Conservation (phyloP, 1,284 basidiomycete species). For the Kwoniella shivajii region DNA sequence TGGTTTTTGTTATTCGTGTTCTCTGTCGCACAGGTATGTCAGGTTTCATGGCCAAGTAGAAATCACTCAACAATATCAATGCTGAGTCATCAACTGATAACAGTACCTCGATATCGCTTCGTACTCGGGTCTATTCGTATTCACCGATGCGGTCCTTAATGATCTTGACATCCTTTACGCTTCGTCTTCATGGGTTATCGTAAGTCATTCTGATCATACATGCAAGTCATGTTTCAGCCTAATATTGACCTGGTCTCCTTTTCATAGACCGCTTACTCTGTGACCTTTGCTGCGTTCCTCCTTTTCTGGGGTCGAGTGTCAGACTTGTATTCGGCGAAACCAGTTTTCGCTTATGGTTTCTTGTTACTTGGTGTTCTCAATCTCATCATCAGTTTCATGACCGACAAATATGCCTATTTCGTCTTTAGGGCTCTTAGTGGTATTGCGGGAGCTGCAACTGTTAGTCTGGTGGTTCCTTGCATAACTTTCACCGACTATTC, state of each 20-base stretch:
- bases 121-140: constrained; percentile 27
- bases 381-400: constrained; percentile 43
- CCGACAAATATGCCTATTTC: constrained; percentile 44
- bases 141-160: constrained; percentile 30
- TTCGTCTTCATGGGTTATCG: constrained; percentile 40
- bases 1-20: constrained; percentile 36
- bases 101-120: constrained; percentile 23
- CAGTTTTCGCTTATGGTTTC: constrained; percentile 40
- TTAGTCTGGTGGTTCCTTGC: constrained; percentile 38
- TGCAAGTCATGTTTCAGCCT: no score
- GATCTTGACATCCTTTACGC: constrained; percentile 34
- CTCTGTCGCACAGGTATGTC: constrained; percentile 26
- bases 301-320: constrained; percentile 46
- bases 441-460: constrained; percentile 36
- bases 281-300: constrained; percentile 47
- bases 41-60: neutral
- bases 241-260: neutral
- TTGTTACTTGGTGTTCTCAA: constrained; percentile 34
- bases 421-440: constrained; percentile 43
- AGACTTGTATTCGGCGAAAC: constrained; percentile 45
- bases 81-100: neutral
- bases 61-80: neutral
- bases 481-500: constrained; percentile 27
- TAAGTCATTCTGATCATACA: constrained; percentile 7
- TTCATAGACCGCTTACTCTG: constrained; percentile 36